These are phyloP conservation scores for Cadophora malorum DNA, from an alignment of 2,329 filamentous ascomycete genomes.

Conservation along the genomic window DNA sequence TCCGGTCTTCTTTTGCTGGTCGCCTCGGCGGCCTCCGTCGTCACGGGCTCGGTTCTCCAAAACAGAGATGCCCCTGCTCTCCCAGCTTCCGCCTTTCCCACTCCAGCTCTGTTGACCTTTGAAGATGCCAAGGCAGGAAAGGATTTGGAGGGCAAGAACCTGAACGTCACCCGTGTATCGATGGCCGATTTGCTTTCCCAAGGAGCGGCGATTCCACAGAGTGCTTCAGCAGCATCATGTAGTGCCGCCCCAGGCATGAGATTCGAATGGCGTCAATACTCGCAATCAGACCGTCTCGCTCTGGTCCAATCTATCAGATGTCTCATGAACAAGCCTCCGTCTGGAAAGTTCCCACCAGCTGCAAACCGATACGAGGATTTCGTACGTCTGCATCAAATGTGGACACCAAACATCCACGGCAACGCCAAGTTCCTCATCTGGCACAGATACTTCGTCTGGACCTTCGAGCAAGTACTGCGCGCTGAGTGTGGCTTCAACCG, in stretches of 20 bases:
- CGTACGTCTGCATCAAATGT: constrained; percentile 27
- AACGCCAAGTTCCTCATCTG: constrained; percentile 30
- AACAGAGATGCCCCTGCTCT: not conserved
- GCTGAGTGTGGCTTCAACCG: constrained; percentile 27
- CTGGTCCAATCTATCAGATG: constrained; percentile 27
- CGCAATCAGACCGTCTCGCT: constrained; percentile 18
- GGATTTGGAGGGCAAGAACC: constrained; percentile 17
- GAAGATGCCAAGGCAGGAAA: constrained; percentile 19
- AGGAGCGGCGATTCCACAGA: constrained; percentile 10
- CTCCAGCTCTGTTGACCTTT: not conserved
- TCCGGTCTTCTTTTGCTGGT: constrained; percentile 18
- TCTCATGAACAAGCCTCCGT: constrained; percentile 22
- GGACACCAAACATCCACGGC: constrained; percentile 27
- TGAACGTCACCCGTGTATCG: constrained; percentile 15
- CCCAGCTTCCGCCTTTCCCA: constrained; percentile 6
- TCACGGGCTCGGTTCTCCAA: constrained; percentile 13
- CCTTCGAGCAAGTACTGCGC: constrained; percentile 27
- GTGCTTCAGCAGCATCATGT: constrained; percentile 24
- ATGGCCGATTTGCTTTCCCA: constrained; percentile 12
- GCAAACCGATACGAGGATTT: constrained; percentile 29
- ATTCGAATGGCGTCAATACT: constrained; percentile 31
- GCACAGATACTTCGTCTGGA: constrained; percentile 30
- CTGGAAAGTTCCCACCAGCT: constrained; percentile 27
- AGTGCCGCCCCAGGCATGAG: constrained; percentile 23
- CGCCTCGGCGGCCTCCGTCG: not conserved